Conservation (phyloP, 805 yeast species). For the Candida pseudofarinosa region DNA sequence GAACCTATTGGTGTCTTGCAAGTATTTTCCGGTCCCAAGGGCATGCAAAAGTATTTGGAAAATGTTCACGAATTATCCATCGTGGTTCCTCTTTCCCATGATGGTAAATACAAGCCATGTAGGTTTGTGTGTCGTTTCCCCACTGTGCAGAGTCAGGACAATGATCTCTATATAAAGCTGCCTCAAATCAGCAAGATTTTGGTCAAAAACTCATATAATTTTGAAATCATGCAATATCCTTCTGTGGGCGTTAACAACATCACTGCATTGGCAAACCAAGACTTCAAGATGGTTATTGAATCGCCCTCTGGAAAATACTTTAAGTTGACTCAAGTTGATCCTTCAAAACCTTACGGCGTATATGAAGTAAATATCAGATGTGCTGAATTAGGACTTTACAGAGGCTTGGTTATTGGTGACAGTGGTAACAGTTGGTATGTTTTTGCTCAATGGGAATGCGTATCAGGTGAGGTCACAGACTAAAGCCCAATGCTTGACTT, state of each 20-base stretch:
- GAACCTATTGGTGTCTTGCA: constrained; percentile 67
- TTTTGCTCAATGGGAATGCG: constrained; percentile 86
- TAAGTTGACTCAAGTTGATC: constrained; percentile 51
- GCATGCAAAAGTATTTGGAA: constrained; percentile 52
- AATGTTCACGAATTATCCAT: constrained; percentile 66
- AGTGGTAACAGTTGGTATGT: constrained; percentile 79
- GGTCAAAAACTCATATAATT: constrained; percentile 56
- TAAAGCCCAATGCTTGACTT: not conserved
- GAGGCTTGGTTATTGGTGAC: constrained; percentile 76
- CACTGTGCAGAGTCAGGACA: constrained; percentile 60
- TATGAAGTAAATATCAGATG: constrained; percentile 62
- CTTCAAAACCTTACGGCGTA: constrained; percentile 43
- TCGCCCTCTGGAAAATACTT: constrained; percentile 81
- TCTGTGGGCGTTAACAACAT: constrained; percentile 43
- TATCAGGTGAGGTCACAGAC: constrained; percentile 16
- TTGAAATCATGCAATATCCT: constrained; percentile 61
- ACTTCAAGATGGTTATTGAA: constrained; percentile 64
- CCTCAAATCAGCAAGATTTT: constrained; percentile 73
- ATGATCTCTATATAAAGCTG: constrained; percentile 76
- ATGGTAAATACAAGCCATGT: constrained; percentile 57
- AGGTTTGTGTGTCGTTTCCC: constrained; percentile 72
- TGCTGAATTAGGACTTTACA: constrained; percentile 76
- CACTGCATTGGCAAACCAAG: constrained; percentile 32
- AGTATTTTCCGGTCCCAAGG: constrained; percentile 67
- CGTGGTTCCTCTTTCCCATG: constrained; percentile 71